Evolutionary conservation across 1,284 basidiomycete species (phyloP), one percentile per base, ranked within the genome.

Genomic region (Veloboletus limbatus): DNA sequence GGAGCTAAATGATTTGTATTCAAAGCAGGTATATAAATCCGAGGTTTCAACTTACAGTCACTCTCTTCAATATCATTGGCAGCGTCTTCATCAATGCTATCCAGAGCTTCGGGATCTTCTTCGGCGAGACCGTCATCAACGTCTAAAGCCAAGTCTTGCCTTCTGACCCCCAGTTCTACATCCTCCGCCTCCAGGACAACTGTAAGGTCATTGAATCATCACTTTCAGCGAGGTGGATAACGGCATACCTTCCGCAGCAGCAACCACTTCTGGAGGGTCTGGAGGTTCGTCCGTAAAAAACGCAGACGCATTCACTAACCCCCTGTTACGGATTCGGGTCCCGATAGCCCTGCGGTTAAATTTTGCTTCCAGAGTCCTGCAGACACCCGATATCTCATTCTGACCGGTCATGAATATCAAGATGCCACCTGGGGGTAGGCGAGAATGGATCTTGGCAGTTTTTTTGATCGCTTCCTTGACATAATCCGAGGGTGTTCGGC

Each of bases 351-450:
- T 82, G 43, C 68, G 65, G 0, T 91, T 85, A 61, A 89, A 98
- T 58, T 77, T 82, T 43, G 80, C 79, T 61, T 95, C 88, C 44
- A 99, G 69, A 62, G 84, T 87, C 52, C 84, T 78, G 60, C 92
- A 96, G 0, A 94, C 92, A 13, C 89, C 81, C 47, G 85, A 82
- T 54, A 99, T 99, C 65, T 99, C 97, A 62, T 97, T 97, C 67
- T 99, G 97, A 49, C 97, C 97, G 3, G 97, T 99, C 78, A 99
- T 85, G 68, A 99, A 99, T 21, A 99, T 85, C 34, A 99, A 76
- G 47, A 99, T 91, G 52, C 97, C 97, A 6, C 97, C 97, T 2
- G 87, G 82, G 8, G 94, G 93, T 36, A 92, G 77, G 0, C 92
- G 89, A 20, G 95, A 77, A 64, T 99, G 97, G 47, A 99, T 98